Conservation (phyloP, 1,139 yeast species). For the Meyerozyma carpophila region DNA sequence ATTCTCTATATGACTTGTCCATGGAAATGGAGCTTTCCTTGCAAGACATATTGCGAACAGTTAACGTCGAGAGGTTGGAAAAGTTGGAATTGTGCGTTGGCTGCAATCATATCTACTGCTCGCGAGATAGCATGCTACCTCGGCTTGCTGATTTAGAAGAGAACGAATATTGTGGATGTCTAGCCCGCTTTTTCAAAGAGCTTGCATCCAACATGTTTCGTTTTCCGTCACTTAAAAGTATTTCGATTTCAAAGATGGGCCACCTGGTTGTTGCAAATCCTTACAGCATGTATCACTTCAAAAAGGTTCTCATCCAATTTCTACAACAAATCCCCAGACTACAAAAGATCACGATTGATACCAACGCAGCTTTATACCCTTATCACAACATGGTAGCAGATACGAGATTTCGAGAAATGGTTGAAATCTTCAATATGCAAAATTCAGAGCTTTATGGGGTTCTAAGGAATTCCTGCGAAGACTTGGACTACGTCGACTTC, state of each 20-base stretch:
- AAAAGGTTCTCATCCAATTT: slow-evolving; percentile 1
- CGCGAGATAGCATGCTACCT: neutral
- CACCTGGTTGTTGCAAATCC: slow-evolving; percentile 7
- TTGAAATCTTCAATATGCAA: slow-evolving; percentile 2
- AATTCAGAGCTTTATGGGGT: slow-evolving; percentile 4
- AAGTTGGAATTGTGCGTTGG: slow-evolving; percentile 7
- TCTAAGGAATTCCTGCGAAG: neutral
- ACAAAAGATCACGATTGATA: slow-evolving; percentile 3
- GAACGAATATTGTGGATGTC: slow-evolving; percentile 6
- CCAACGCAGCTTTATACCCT: slow-evolving; percentile 8
- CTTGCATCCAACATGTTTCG: slow-evolving; percentile 1
- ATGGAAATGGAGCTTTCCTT: slow-evolving; percentile 6
- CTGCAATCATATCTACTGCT: slow-evolving; percentile 7
- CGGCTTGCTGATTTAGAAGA: neutral
- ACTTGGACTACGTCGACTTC: slow-evolving; percentile 6
- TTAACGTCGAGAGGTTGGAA: slow-evolving; percentile 3
- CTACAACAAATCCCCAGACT: slow-evolving; percentile 2
- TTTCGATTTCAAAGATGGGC: slow-evolving; percentile 6
- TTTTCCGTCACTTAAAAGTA: neutral
- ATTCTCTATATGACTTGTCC: slow-evolving; percentile 6
- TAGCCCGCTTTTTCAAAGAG: slow-evolving; percentile 5
- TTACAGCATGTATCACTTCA: slow-evolving; percentile 8
- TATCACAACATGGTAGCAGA: slow-evolving; percentile 4
- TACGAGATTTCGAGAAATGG: slow-evolving; percentile 2
- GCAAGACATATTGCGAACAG: neutral